Evolutionary conservation across 2,329 filamentous ascomycete genomes (phyloP), one percentile per base, ranked within the genome.

Genomic region (Aquanectria penicillioides): DNA sequence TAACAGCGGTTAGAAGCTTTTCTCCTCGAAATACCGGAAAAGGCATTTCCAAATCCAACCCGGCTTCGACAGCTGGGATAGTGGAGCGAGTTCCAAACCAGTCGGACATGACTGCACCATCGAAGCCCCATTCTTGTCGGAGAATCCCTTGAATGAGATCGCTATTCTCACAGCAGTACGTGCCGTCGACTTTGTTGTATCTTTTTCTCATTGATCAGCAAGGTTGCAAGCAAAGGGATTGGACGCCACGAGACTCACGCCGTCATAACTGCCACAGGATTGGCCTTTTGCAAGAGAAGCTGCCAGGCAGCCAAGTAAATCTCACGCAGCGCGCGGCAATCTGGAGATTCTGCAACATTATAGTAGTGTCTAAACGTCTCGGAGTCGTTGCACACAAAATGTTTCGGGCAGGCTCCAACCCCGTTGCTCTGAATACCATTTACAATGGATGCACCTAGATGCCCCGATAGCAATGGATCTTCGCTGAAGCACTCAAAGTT

Each of bases 401-500:
- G 57, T 23, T 65, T 65, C 0, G 44, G 46, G 18, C 59, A 62
- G 0, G 51, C 34, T 20, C 62, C 61, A 1, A 57, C 48, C 7
- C 63, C 63, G 11, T 31, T 8, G 9, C 22, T 48, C 23, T 60
- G 62, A 0, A 65, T 51, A 3, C 62, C 63, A 5, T 63, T 63
- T 2, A 65, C 50, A 15, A 66, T 26, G 1, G 63, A 62, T 1
- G 60, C 63, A 15, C 51, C 62, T 20, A 66, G 20, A 2, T 61
- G 29, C 3, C 63, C 63, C 9, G 62, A 66, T 6, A 65, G 47
- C 0, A 65, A 18, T 3, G 62, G 62, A 23, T 66, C 62, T 15
- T 66, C 62, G 15, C 63, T 65, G 2, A 63, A 63, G 12, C 63
- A 65, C 22, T 65, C 62, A 49, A 63, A 66, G 18, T 66, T 66